Evolutionary conservation across 805 yeast genomes (phyloP).

Genomic region (Teunomyces lycoperdinae): DNA sequence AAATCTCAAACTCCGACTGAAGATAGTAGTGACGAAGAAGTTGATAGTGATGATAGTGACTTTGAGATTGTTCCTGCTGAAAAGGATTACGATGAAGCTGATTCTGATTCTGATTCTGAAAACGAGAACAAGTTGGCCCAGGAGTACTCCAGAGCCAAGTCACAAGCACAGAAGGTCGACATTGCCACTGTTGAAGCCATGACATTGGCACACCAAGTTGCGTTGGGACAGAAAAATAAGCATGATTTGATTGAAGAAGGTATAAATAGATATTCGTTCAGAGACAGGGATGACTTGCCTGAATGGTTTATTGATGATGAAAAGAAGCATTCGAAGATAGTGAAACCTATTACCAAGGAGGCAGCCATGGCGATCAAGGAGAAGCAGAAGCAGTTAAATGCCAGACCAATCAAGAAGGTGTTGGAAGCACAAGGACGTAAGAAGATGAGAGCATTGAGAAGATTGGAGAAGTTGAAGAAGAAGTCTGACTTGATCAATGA

Average conservation of each 20-base stretch:
- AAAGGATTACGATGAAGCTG: constrained; percentile 16
- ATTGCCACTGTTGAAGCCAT: constrained; percentile 92
- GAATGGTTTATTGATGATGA: constrained; percentile 98
- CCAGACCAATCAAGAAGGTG: constrained; percentile 98
- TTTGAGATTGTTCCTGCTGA: constrained; percentile 42
- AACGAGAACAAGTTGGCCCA: constrained; percentile 43
- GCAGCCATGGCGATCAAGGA: constrained; percentile 44
- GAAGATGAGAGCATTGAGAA: constrained; percentile 85
- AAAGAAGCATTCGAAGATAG: constrained; percentile 75
- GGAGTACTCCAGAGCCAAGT: constrained; percentile 36
- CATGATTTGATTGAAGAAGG: constrained; percentile 91
- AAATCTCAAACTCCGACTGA: not conserved
- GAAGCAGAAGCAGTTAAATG: constrained; percentile 64
- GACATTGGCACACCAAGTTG: constrained; percentile 96
- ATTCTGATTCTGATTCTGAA: constrained; percentile 45
- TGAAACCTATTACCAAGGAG: constrained; percentile 93
- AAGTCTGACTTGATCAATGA: constrained; percentile 90
- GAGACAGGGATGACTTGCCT: constrained; percentile 88
- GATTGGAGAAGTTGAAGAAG: constrained; percentile 86
- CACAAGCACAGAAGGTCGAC: constrained; percentile 67
- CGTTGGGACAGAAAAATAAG: constrained; percentile 80
- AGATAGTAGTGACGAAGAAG: constrained; percentile 38
- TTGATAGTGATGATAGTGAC: constrained; percentile 36
- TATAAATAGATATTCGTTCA: constrained; percentile 84
- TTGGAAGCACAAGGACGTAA: constrained; percentile 96